phyloP scores from a whole-genome alignment of 1,139 yeast genomes.

The Zygoascus hellenicus region DNA sequence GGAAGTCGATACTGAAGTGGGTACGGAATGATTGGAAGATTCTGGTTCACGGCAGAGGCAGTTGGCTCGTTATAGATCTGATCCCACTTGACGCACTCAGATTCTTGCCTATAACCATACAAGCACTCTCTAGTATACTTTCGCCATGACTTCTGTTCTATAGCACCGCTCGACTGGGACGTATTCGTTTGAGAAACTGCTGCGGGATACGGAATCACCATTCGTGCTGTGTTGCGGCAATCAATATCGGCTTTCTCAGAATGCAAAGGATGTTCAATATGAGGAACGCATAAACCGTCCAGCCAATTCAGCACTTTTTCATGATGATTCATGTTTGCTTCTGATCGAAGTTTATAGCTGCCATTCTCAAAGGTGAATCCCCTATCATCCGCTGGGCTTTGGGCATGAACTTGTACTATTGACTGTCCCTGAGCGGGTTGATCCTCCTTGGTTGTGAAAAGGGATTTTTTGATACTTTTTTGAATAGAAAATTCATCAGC shows the following conservation, averaged over 20 bases:
- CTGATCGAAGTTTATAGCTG: slow-evolving; percentile 20
- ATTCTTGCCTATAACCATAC: slow-evolving; percentile 20
- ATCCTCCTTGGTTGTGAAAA: too few relatives aligned
- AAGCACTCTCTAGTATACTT: slow-evolving; percentile 16
- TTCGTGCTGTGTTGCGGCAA: not conserved
- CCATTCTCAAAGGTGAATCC: slow-evolving; percentile 4
- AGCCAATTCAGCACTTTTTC: slow-evolving; percentile 24
- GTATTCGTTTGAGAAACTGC: slow-evolving; percentile 12
- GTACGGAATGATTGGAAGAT: not conserved
- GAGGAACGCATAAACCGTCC: slow-evolving; percentile 5
- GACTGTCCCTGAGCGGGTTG: too few relatives aligned
- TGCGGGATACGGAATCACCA: slow-evolving; percentile 14
- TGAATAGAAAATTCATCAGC: too few relatives aligned
- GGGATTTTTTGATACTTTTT: too few relatives aligned
- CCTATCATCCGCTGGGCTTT: not conserved
- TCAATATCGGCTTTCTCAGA: not conserved
- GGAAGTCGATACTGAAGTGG: not conserved
- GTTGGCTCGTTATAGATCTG: too few relatives aligned
- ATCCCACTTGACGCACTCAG: slow-evolving; percentile 7
- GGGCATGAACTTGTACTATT: too few relatives aligned
- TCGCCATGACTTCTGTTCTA: slow-evolving; percentile 19
- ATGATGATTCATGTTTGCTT: slow-evolving; percentile 21
- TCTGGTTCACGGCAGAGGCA: too few relatives aligned
- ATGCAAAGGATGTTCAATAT: not conserved
- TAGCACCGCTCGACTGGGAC: slow-evolving; percentile 13